Evolutionary conservation across 768 basidiomycete genomes (phyloP).

Genomic region (Strobilomyces confusus): DNA sequence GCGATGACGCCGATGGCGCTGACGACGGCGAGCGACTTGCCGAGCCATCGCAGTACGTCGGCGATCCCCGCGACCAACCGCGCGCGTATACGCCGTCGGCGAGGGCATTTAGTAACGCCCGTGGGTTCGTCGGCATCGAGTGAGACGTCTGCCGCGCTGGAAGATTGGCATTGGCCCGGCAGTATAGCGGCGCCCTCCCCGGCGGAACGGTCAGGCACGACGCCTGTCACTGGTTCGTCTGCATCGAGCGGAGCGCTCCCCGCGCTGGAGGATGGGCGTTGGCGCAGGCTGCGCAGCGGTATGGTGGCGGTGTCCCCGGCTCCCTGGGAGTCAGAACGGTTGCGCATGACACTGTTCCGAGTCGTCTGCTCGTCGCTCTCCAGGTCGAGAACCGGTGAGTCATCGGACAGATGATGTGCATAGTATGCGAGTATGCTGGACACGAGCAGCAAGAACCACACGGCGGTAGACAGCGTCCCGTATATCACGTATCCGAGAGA

Average conservation of each 20-base stretch:
- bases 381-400: not conserved
- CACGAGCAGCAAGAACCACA: conserved; percentile 30
- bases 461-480: conserved; percentile 23
- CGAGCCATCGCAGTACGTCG: conserved; percentile 22
- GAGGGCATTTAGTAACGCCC: not conserved
- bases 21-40: conserved; percentile 26
- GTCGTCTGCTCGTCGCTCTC: not conserved
- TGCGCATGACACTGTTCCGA: too few species aligned
- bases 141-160: not conserved
- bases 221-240: not conserved
- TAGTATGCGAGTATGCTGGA: conserved; percentile 29
- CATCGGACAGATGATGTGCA: conserved; percentile 6
- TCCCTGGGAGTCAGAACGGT: too few species aligned
- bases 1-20: conserved; percentile 28
- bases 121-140: not conserved
- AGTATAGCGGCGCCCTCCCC: too few species aligned
- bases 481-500: conserved; percentile 31
- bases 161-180: not conserved
- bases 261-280: not conserved
- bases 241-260: not conserved
- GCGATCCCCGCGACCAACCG: conserved; percentile 1
- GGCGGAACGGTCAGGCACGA: too few species aligned
- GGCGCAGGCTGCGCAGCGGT: not conserved
- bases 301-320: not conserved
- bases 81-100: not conserved